Base-by-base conservation (phyloP, 305 asterid genomes). In the Fraxinus velutina region DNA sequence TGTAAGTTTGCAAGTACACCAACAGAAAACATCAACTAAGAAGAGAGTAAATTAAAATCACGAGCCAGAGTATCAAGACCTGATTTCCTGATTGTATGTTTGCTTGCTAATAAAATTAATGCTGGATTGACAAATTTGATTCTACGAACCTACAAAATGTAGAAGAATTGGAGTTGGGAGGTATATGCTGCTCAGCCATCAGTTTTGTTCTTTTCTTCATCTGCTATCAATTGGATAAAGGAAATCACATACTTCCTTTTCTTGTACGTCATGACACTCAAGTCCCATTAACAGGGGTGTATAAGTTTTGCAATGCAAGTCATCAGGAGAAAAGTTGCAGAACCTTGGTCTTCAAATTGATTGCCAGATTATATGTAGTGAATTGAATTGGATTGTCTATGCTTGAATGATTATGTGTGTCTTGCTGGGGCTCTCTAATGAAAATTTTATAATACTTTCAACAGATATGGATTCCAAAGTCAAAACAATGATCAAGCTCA, bases 381-480 rank as follows among this genome's bases (percentile, higher is more conserved):
- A 68, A 52, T 79, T 74, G 79, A 68, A 52, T 79, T 71, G 36
- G 64, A 52, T 9, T n/a, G 27, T n/a, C 8, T 71, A 33, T 71
- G 10, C 44, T 30, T 15, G 62, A 76, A 85, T 64, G 39, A 21
- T 77, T 5, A n/a, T n/a, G 7, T 12, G 78, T 42, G 34, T 77
- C 76, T 32, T 32, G 47, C 76, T 71, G 76, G 47, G n/a, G 76
- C 24, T 79, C 66, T 21, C 42, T 84, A 6, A 78, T 86, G 79
- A 79, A 77, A 64, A 10, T 15, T 57, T 75, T 75, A 6, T 79
- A n/a, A n/a, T n/a, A n/a, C 84, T 77, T 83, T 81, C 84, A 72
- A 44, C 86, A 96, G 99, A 92, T 87, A 93, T 94, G 98, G 99
- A 96, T 87, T 83, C 84, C 78, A 94, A 94, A 80, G 98, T 96